Conservation (phyloP, 805 yeast species). For the Candida glaebosa region DNA sequence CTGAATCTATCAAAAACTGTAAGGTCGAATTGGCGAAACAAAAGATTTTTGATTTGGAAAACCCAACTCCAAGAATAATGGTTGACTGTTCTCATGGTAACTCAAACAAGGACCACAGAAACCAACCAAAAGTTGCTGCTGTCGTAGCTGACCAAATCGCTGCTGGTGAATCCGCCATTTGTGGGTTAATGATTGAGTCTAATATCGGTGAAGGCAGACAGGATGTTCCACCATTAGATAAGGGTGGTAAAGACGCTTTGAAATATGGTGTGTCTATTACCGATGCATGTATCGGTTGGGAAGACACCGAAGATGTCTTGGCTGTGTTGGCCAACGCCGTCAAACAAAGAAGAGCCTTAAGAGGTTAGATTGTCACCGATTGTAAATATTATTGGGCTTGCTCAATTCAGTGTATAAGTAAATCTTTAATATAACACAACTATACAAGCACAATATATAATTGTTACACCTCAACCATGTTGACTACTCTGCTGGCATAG, state of each 20-base stretch:
- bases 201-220: slow-evolving; percentile 92
- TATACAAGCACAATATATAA: too few relatives aligned
- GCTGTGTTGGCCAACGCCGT: slow-evolving; percentile 75
- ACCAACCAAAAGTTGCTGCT: slow-evolving; percentile 87
- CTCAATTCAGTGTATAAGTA: not conserved
- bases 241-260: slow-evolving; percentile 67
- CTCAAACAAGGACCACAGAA: slow-evolving; percentile 83
- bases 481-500: too few relatives aligned
- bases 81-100: slow-evolving; percentile 98
- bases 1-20: slow-evolving; percentile 64
- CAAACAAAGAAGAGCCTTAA: slow-evolving; percentile 58
- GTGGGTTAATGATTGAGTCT: slow-evolving; percentile 97
- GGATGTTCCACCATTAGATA: slow-evolving; percentile 66
- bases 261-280: slow-evolving; percentile 94
- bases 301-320: slow-evolving; percentile 71
- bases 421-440: not conserved
- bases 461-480: too few relatives aligned
- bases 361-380: not conserved
- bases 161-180: slow-evolving; percentile 68
- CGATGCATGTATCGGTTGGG: slow-evolving; percentile 97
- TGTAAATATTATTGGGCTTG: not conserved
- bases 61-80: slow-evolving; percentile 71
- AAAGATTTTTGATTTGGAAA: slow-evolving; percentile 42
- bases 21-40: slow-evolving; percentile 55
- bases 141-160: slow-evolving; percentile 74